These are phyloP conservation scores for Penstemon davidsonii DNA, from an alignment of 257 asterid genomes.

Conservation along the genomic window DNA sequence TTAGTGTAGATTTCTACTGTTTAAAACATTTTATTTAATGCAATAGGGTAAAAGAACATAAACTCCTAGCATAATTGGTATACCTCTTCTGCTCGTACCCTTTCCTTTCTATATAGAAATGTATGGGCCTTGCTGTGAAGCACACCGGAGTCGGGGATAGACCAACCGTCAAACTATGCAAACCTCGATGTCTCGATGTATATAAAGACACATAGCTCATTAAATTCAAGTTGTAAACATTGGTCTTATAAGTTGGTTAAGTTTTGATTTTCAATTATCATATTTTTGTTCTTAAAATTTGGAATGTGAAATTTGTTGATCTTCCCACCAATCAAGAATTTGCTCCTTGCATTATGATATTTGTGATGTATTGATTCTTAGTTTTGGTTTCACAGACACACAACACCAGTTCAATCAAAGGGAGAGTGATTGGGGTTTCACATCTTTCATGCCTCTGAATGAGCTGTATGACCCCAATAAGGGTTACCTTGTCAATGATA, in stretches of 20 bases:
- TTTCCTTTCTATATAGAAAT: no score
- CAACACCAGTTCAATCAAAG: conserved; percentile 95
- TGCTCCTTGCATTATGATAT: conserved; percentile 25
- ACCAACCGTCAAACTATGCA: no score
- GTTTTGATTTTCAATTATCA: conserved; percentile 7
- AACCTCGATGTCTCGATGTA: no score
- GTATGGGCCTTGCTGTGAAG: no score
- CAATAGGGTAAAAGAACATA: no score
- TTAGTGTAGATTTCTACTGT: no score
- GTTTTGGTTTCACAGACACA: conserved; percentile 61
- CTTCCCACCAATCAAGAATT: conserved; percentile 7
- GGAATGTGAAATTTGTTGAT: conserved; percentile 21
- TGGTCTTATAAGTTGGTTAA: conserved; percentile 6
- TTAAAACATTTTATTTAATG: no score
- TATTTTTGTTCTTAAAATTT: conserved; percentile 3
- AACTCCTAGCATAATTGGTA: no score
- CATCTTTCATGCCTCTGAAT: conserved; percentile 91
- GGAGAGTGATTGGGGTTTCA: conserved; percentile 99
- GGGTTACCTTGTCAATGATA: conserved; percentile 87
- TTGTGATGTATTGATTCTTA: conserved; percentile 23
- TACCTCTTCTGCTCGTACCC: no score
- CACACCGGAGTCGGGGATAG: no score
- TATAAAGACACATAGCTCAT: no score
- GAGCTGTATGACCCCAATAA: conserved; percentile 89
- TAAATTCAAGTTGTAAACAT: background rate